Evolutionary conservation across 139 green algal genomes (phyloP), one percentile per base, ranked within the genome.

Genomic region (Limnomonas spitsbergensis): DNA sequence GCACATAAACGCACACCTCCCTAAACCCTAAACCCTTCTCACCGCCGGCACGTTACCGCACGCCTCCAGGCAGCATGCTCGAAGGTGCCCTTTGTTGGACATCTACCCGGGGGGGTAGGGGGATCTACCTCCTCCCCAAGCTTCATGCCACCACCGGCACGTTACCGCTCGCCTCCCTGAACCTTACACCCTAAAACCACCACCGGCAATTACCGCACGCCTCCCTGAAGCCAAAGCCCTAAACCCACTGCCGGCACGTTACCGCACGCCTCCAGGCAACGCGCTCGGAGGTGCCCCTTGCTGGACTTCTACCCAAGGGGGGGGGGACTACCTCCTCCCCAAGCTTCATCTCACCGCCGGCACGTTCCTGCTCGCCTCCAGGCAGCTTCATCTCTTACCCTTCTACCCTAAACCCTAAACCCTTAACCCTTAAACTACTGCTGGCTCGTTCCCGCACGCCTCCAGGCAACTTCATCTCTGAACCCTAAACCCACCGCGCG

Each of bases 21-120:
- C n/a, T n/a, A n/a, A n/a, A n/a, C n/a, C n/a, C n/a, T n/a, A n/a
- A n/a, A n/a, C n/a, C n/a, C n/a, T n/a, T n/a, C n/a, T n/a, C n/a
- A n/a, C n/a, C n/a, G n/a, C n/a, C n/a, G n/a, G n/a, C n/a, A 32
- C 26, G 9, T 69, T 74, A 3, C n/a, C n/a, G 34, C 9, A 3
- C 34, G 35, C 35, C 67, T 74, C 67, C 67, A 74, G 67, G 67
- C 67, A 74, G 3, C 3, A 6, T 4, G 34, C 67, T 26, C 47
- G 40, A 31, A 74, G n/a, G 27, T 42, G 34, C 67, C 56, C 56
- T 69, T 14, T 38, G 32, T 27, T 69, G n/a, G 4, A 38, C 56
- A 34, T 6, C 27, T 69, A 27, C 14, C 29, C n/a, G n/a, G n/a
- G n/a, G n/a, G n/a, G n/a, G n/a, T n/a, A 9, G n/a, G 20, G 7